Percentiles rank a stretch among this genome's conserved stretches.
Conservation (phyloP, 176 grass and related monocot genomes). For the Pontederia paniculata region DNA sequence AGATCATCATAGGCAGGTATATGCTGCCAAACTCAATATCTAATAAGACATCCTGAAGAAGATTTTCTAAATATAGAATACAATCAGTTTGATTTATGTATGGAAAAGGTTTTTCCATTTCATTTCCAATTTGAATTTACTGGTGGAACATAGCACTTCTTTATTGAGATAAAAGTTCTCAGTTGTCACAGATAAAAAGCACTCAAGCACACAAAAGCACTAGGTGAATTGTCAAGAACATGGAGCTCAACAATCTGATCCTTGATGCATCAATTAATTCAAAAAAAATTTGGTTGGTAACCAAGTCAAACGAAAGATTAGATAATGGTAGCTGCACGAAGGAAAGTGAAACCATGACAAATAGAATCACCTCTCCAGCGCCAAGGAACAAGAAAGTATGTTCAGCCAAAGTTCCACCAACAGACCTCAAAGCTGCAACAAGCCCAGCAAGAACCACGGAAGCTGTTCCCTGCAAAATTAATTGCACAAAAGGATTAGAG, state of each 20-base stretch:
- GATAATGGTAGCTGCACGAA: neutral
- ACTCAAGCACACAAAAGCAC: neutral
- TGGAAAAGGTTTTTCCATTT: too few species aligned
- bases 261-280: too few species aligned
- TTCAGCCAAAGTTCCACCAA: constrained; percentile 50
- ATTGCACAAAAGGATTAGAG: constrained; percentile 5
- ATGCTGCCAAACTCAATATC: too few species aligned
- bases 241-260: too few species aligned
- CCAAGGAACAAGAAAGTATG: constrained; percentile 90
- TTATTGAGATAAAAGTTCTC: neutral
- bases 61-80: too few species aligned
- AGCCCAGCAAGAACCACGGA: constrained; percentile 75
- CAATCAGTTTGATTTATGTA: too few species aligned
- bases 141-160: neutral
- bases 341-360: constrained; percentile 2
- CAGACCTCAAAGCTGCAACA: constrained; percentile 58
- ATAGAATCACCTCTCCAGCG: constrained; percentile 63
- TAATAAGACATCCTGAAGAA: too few species aligned
- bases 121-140: too few species aligned
- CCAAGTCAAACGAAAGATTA: too few species aligned
- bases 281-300: too few species aligned
- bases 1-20: neutral
- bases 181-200: neutral
- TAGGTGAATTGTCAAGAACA: too few species aligned
- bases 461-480: constrained; percentile 59